Evolutionary conservation across 176 grass and related monocot genomes (phyloP).

Genomic region (Oryza nivara): DNA sequence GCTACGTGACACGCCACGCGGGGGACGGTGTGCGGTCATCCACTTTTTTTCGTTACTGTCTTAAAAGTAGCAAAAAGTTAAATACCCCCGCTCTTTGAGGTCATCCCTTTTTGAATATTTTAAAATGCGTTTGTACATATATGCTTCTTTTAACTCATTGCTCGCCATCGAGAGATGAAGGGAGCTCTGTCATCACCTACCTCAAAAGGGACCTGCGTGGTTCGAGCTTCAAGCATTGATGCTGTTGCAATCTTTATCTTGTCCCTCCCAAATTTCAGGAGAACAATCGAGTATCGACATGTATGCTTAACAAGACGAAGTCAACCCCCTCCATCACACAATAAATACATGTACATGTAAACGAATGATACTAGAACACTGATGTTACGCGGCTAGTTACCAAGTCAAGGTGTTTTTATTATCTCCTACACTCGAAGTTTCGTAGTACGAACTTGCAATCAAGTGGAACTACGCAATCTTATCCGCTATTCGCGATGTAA

Average conservation of each 20-base stretch:
- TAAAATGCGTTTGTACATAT: too few species aligned
- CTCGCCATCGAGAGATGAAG: too few species aligned
- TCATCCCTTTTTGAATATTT: too few species aligned
- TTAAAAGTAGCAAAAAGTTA: too few species aligned
- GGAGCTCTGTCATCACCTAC: too few species aligned
- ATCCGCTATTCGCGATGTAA: background rate
- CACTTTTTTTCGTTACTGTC: too few species aligned
- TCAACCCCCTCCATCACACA: conserved; percentile 18
- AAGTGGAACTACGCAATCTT: background rate
- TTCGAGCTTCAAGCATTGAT: background rate
- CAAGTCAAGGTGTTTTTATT: background rate
- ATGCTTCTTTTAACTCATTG: too few species aligned
- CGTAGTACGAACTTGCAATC: background rate
- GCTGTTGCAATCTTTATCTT: background rate
- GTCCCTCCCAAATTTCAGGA: conserved; percentile 28
- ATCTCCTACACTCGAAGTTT: background rate
- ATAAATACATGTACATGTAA: background rate
- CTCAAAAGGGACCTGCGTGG: background rate
- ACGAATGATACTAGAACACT: conserved; percentile 12
- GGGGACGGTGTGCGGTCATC: too few species aligned
- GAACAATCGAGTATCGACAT: background rate
- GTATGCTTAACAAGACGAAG: background rate
- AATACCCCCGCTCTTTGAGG: too few species aligned
- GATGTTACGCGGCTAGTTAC: conserved; percentile 19
- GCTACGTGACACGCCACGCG: too few species aligned